Evolutionary conservation across 2,329 filamentous ascomycete species (phyloP).

Genomic region (Ophiostoma novo-ulmi): DNA sequence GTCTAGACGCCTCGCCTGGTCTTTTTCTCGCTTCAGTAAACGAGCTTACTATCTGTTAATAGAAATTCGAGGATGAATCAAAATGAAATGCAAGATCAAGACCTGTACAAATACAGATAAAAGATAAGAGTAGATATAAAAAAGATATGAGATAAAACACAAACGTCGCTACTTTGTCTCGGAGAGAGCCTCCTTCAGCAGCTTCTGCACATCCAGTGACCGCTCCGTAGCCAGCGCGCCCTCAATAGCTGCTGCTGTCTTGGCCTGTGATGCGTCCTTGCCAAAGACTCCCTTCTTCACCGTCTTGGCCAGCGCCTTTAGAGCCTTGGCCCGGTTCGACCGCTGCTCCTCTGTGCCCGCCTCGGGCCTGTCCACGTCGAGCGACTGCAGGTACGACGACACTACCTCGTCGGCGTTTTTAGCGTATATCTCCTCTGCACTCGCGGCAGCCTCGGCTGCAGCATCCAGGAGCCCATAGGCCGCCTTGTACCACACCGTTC

Average conservation of each 20-base stretch:
- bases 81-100: not conserved
- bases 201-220: constrained; percentile 34
- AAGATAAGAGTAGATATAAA: not conserved
- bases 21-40: not conserved
- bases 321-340: constrained; percentile 43
- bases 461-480: constrained; percentile 45
- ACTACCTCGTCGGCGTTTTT: constrained; percentile 30
- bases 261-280: constrained; percentile 23
- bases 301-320: constrained; percentile 40
- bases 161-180: constrained; percentile 13
- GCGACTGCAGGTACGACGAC: constrained; percentile 41
- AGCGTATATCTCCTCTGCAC: constrained; percentile 29
- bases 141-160: not conserved
- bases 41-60: not conserved
- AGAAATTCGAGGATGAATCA: too few relatives aligned
- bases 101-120: not conserved
- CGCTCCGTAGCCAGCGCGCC: constrained; percentile 33
- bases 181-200: constrained; percentile 29
- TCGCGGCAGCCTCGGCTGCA: constrained; percentile 31
- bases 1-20: not conserved
- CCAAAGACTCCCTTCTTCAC: constrained; percentile 43
- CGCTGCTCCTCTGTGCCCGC: constrained; percentile 50
- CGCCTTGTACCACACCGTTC: constrained; percentile 50
- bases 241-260: constrained; percentile 49
- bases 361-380: constrained; percentile 45